Conservation (phyloP, 208 protist species). For the Trypanosoma avium region DNA sequence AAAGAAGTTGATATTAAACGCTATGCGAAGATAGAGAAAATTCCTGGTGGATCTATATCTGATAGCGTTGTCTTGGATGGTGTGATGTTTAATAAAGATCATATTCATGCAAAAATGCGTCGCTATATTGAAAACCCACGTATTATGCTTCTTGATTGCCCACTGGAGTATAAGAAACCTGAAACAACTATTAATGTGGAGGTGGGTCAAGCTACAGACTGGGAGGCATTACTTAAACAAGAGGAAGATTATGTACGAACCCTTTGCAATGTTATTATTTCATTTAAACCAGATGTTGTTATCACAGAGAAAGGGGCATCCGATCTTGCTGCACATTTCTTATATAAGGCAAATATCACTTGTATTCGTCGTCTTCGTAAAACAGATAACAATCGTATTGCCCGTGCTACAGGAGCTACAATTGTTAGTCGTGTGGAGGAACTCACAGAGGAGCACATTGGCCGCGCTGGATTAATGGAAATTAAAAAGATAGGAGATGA, state of each 20-base stretch:
- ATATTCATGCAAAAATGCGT: conserved; percentile 99
- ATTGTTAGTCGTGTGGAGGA: conserved; percentile 98
- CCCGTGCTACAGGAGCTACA: conserved; percentile 97
- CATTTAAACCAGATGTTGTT: conserved; percentile 99
- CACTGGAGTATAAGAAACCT: conserved; percentile 99
- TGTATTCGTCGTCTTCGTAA: conserved; percentile 98
- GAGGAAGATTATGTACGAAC: conserved; percentile 99
- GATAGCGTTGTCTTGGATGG: conserved; percentile 98
- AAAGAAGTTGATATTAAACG: conserved; percentile 99
- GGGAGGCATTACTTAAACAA: conserved; percentile 95
- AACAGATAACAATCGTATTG: conserved; percentile 99
- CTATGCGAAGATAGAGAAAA: conserved; percentile 99
- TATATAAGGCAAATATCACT: conserved; percentile 97
- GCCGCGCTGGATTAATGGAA: conserved; percentile 98
- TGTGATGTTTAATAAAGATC: conserved; percentile 99
- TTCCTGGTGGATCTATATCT: conserved; percentile 98
- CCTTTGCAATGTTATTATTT: conserved; percentile 98
- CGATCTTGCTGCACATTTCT: conserved; percentile 98
- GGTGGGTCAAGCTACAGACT: conserved; percentile 97
- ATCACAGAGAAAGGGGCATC: conserved; percentile 99
- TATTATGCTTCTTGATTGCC: conserved; percentile 98
- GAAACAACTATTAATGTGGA: conserved; percentile 98
- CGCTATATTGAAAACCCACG: conserved; percentile 98
- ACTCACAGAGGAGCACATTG: conserved; percentile 97
- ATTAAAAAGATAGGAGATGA: conserved; percentile 99